Evolutionary conservation across 192 early-diverging fungal species (phyloP).

Genomic region (Coemansia sp.): DNA sequence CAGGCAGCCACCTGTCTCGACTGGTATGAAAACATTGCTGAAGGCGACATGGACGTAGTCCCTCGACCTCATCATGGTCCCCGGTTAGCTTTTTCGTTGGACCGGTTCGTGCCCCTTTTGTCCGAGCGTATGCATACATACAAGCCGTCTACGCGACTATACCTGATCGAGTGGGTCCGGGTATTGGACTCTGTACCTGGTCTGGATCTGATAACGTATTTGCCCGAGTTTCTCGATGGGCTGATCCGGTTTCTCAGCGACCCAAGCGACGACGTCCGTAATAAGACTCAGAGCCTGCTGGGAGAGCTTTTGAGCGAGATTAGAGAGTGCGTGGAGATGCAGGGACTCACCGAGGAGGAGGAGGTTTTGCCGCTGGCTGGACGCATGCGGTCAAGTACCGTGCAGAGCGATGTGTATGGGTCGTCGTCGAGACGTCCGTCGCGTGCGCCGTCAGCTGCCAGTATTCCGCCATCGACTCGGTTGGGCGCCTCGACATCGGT

Average conservation of each 20-base stretch:
- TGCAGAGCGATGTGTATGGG: slow-evolving; percentile 25
- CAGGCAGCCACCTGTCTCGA: slow-evolving; percentile 74
- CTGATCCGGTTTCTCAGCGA: slow-evolving; percentile 89
- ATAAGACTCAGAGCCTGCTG: slow-evolving; percentile 75
- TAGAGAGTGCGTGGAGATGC: slow-evolving; percentile 55
- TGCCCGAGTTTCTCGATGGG: slow-evolving; percentile 94
- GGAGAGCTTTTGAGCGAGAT: slow-evolving; percentile 92
- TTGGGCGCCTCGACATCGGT: not conserved
- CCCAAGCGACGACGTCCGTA: slow-evolving; percentile 84
- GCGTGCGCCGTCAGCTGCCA: slow-evolving; percentile 29
- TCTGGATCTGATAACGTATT: slow-evolving; percentile 84
- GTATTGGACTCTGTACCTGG: slow-evolving; percentile 92
- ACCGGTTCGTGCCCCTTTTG: slow-evolving; percentile 91
- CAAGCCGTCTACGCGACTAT: slow-evolving; percentile 87
- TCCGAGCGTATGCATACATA: slow-evolving; percentile 88
- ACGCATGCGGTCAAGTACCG: slow-evolving; percentile 31
- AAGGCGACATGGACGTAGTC: not conserved
- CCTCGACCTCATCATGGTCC: not conserved
- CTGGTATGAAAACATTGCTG: slow-evolving; percentile 30
- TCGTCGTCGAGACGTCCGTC: slow-evolving; percentile 16
- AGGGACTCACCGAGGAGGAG: not conserved
- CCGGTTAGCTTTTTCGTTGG: slow-evolving; percentile 79
- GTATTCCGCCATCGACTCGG: slow-evolving; percentile 1
- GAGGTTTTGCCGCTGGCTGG: not conserved
- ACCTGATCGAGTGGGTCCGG: slow-evolving; percentile 92